phyloP scores from a whole-genome alignment of 306 rosid species.

The Inga oerstediana region DNA sequence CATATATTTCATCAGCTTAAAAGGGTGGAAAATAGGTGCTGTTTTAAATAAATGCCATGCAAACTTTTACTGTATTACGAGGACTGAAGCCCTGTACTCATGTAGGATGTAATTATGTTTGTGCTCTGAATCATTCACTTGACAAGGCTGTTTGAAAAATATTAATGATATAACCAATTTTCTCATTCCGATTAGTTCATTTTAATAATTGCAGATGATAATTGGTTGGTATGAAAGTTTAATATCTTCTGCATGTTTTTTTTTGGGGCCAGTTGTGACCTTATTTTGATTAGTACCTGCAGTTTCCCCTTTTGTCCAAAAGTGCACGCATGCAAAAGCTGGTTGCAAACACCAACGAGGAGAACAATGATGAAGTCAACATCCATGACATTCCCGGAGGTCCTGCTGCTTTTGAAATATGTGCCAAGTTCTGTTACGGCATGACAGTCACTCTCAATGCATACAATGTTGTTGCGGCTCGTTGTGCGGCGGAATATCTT shows the following conservation, averaged over 20 bases:
- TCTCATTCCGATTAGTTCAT: not conserved
- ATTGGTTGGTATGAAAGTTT: not conserved
- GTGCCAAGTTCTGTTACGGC: conserved; percentile 91
- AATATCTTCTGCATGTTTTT: not conserved
- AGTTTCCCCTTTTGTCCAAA: conserved; percentile 96
- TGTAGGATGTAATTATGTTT: not conserved
- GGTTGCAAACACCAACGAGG: conserved; percentile 57
- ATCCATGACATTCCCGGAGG: conserved; percentile 92
- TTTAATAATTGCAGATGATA: not conserved
- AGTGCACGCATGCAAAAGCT: conserved; percentile 81
- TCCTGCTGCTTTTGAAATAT: conserved; percentile 92
- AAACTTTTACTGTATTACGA: not conserved
- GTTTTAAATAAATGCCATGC: not conserved
- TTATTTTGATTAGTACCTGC: conserved; percentile 29
- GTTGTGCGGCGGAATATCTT: conserved; percentile 92
- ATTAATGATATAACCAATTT: not conserved
- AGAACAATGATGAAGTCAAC: conserved; percentile 60
- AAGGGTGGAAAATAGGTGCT: not conserved
- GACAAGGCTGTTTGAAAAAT: not conserved
- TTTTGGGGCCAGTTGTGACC: conserved; percentile 13
- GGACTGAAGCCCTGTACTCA: not conserved
- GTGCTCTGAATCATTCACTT: not conserved
- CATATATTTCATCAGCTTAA: not conserved
- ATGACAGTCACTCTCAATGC: conserved; percentile 94
- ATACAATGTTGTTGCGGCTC: conserved; percentile 87